Percentiles rank a stretch among this genome's conserved stretches.
These are phyloP conservation scores for Ogataea nitratoaversa DNA, from an alignment of 805 yeast species.

Conservation along the genomic window DNA sequence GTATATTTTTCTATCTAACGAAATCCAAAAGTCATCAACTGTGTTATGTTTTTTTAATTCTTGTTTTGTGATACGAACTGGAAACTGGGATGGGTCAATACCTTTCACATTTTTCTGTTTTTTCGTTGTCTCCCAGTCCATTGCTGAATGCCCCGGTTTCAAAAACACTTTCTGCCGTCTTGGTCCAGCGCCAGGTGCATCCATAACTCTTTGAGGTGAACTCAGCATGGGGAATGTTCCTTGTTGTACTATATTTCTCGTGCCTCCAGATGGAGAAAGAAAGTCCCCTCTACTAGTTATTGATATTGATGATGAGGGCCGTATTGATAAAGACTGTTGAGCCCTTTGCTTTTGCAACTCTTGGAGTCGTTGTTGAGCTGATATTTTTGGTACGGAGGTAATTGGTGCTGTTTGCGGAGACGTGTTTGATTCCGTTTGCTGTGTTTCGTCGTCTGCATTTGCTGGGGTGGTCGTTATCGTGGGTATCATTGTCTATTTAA, in stretches of 20 bases:
- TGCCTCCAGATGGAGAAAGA: constrained; percentile 11
- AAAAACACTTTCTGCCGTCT: constrained; percentile 54
- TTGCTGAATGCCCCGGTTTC: constrained; percentile 77
- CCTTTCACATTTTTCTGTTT: constrained; percentile 50
- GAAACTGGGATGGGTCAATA: constrained; percentile 42
- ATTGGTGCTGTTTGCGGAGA: too few relatives aligned
- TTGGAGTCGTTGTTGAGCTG: constrained; percentile 8
- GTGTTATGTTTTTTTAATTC: constrained; percentile 58
- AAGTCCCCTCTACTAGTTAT: constrained; percentile 7
- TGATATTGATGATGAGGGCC: constrained; percentile 1
- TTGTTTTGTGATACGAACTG: constrained; percentile 50
- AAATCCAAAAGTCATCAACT: constrained; percentile 80
- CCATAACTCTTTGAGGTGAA: constrained; percentile 17
- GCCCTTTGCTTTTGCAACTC: constrained; percentile 8
- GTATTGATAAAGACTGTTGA: constrained; percentile 1
- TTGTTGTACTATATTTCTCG: neutral
- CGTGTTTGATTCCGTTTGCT: too few relatives aligned
- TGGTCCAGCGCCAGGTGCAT: constrained; percentile 9
- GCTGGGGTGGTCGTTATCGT: constrained; percentile 5
- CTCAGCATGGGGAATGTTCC: constrained; percentile 12
- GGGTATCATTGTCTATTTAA: constrained; percentile 2
- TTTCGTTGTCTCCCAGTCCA: constrained; percentile 77
- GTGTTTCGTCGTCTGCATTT: neutral
- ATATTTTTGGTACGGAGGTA: neutral
- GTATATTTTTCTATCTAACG: constrained; percentile 74